phyloP scores from a whole-genome alignment of 345 rosid species.

The Psidium friedrichsthalianum region DNA sequence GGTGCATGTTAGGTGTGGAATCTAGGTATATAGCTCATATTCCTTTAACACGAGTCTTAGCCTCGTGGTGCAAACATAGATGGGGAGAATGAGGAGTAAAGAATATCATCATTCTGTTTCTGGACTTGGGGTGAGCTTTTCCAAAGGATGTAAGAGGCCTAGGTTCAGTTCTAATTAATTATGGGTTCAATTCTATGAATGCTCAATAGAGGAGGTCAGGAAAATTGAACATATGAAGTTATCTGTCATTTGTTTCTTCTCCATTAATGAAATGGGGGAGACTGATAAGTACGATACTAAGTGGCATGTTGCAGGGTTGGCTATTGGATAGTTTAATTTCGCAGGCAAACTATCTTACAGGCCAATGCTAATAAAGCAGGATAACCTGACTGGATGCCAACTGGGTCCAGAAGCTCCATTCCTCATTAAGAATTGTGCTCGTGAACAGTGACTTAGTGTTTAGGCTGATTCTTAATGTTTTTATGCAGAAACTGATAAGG shows the following conservation, averaged over 20 bases:
- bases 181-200: not conserved
- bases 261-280: not conserved
- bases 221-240: not conserved
- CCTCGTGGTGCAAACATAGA: not conserved
- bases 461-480: not conserved
- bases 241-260: not conserved
- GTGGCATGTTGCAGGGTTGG: not conserved
- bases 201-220: not conserved
- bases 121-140: not conserved
- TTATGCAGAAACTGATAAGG: not conserved
- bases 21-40: not conserved
- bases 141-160: not conserved
- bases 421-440: not conserved
- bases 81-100: not conserved
- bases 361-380: not conserved
- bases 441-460: not conserved
- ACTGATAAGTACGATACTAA: not conserved
- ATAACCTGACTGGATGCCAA: not conserved
- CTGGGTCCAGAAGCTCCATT: not conserved
- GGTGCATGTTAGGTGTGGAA: not conserved
- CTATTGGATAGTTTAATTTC: not conserved
- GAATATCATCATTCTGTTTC: not conserved
- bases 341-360: not conserved
- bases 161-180: not conserved
- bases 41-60: not conserved